These are phyloP conservation scores for Lasiodiplodia sp. DNA, from an alignment of 2,329 filamentous ascomycete genomes.

Conservation along the genomic window DNA sequence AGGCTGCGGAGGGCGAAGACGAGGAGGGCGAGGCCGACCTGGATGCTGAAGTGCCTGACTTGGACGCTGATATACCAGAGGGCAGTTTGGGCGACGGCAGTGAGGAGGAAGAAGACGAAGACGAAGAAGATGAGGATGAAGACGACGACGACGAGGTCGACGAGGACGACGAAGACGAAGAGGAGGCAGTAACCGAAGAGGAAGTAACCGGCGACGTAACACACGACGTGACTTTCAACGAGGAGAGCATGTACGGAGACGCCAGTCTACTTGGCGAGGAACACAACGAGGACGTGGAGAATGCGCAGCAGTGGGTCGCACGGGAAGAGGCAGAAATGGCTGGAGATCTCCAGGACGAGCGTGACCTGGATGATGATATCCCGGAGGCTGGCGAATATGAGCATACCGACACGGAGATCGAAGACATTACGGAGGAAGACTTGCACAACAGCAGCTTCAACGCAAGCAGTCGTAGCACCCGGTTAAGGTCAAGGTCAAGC, in stretches of 20 bases:
- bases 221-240: slow-evolving; percentile 53
- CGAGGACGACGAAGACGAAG: slow-evolving; percentile 61
- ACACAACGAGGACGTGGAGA: slow-evolving; percentile 24
- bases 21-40: slow-evolving; percentile 47
- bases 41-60: slow-evolving; percentile 54
- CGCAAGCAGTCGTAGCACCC: not conserved
- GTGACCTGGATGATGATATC: slow-evolving; percentile 58
- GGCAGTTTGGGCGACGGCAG: slow-evolving; percentile 30
- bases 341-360: slow-evolving; percentile 56
- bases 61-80: slow-evolving; percentile 54
- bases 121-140: slow-evolving; percentile 10
- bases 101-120: slow-evolving; percentile 52
- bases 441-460: slow-evolving; percentile 16
- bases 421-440: slow-evolving; percentile 40
- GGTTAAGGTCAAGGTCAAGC: slow-evolving; percentile 14
- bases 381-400: slow-evolving; percentile 61
- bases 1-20: slow-evolving; percentile 50
- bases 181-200: slow-evolving; percentile 49
- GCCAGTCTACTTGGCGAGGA: slow-evolving; percentile 51
- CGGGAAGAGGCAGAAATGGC: slow-evolving; percentile 57
- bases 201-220: slow-evolving; percentile 47
- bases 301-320: slow-evolving; percentile 47
- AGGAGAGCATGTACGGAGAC: slow-evolving; percentile 55
- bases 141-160: slow-evolving; percentile 40
- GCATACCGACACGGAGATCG: slow-evolving; percentile 61